A percentile compares a stretch with the other conserved stretches of the same genome.
These are phyloP conservation scores for Ustilago hordei DNA, from an alignment of 1,284 basidiomycete genomes.

Conservation along the genomic window DNA sequence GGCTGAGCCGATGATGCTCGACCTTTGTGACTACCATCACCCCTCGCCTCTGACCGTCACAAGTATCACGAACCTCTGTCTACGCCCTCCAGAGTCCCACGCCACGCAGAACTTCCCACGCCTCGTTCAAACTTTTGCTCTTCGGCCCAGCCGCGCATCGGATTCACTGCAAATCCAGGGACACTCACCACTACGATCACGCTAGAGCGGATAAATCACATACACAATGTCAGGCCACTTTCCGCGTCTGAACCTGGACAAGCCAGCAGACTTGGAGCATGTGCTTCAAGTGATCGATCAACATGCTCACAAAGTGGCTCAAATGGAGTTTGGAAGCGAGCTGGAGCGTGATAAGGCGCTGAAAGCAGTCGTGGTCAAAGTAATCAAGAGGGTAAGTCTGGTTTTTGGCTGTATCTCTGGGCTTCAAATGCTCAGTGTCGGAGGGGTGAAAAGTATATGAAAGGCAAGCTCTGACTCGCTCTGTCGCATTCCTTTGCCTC, in stretches of 20 bases:
- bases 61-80: not conserved
- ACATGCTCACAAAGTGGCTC: slow-evolving; percentile 46
- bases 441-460: not conserved
- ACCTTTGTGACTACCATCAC: slow-evolving; percentile 14
- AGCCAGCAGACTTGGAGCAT: slow-evolving; percentile 43
- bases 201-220: not conserved
- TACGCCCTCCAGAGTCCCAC: slow-evolving; percentile 7
- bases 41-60: not conserved
- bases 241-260: slow-evolving; percentile 39
- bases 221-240: slow-evolving; percentile 44
- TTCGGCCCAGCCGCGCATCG: slow-evolving; percentile 1
- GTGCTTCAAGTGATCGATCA: slow-evolving; percentile 29
- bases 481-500: not conserved
- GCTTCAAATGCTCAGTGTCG: not conserved
- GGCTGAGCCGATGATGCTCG: slow-evolving; percentile 13
- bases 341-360: slow-evolving; percentile 41
- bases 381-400: slow-evolving; percentile 35
- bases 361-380: slow-evolving; percentile 35
- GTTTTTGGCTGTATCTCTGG: not conserved
- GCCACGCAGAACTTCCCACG: not conserved
- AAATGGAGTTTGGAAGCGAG: slow-evolving; percentile 52
- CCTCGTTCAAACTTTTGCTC: not conserved
- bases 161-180: not conserved
- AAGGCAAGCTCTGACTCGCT: not conserved
- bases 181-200: not conserved